These are phyloP conservation scores for Talaromyces sp. DNA, from an alignment of 2,329 filamentous ascomycete genomes.

Conservation along the genomic window DNA sequence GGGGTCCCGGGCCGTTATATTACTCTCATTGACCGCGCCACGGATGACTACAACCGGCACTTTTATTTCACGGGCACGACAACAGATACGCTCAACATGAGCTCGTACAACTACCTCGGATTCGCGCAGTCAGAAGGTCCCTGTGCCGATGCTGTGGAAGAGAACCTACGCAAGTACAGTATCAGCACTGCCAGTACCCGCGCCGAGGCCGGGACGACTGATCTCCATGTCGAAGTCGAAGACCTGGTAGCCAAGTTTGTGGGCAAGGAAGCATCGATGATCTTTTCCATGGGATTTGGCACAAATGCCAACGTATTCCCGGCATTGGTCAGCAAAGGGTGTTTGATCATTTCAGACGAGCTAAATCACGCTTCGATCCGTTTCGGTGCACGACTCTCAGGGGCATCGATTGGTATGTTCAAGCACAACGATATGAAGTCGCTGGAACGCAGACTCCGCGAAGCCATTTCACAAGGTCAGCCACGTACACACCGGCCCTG, in stretches of 20 bases:
- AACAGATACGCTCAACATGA: conserved; percentile 96
- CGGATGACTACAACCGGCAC: conserved; percentile 83
- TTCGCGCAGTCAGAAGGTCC: conserved; percentile 97
- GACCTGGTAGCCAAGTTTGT: conserved; percentile 84
- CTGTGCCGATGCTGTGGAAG: conserved; percentile 89
- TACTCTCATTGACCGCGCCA: conserved; percentile 84
- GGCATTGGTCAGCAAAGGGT: conserved; percentile 85
- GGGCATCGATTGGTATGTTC: conserved; percentile 92
- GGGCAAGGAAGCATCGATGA: conserved; percentile 88
- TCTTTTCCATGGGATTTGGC: conserved; percentile 98
- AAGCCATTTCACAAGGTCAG: conserved; percentile 93
- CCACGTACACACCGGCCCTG: conserved; percentile 97
- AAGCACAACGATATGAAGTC: conserved; percentile 95
- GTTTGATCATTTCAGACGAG: conserved; percentile 92
- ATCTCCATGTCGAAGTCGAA: conserved; percentile 85
- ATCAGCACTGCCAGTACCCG: conserved; percentile 77
- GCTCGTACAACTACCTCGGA: conserved; percentile 98
- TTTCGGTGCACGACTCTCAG: conserved; percentile 87
- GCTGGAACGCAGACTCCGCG: conserved; percentile 78
- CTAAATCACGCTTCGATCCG: conserved; percentile 97
- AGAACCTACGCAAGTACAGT: conserved; percentile 77
- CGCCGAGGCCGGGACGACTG: conserved; percentile 77
- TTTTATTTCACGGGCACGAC: conserved; percentile 86
- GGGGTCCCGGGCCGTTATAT: conserved; percentile 93
- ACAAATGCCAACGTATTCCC: conserved; percentile 94